Conservation (phyloP, 2,329 filamentous ascomycete species). For the Seiridium cupressi region DNA sequence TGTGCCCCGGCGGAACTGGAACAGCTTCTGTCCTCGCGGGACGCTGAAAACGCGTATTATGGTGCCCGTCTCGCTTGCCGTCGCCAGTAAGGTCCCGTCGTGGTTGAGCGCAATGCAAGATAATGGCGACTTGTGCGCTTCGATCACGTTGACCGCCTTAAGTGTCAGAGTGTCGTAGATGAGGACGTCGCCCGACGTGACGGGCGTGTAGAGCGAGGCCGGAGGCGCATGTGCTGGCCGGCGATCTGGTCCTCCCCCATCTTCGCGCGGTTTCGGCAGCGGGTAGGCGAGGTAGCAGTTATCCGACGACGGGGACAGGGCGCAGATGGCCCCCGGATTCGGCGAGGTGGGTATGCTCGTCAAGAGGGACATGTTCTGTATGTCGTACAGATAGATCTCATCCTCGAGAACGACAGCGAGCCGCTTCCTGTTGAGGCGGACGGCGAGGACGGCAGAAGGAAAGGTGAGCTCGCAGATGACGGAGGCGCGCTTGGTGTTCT, state of each 20-base stretch:
- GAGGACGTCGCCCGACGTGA: constrained; percentile 87
- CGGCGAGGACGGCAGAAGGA: constrained; percentile 90
- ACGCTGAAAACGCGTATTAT: constrained; percentile 96
- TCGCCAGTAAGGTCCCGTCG: constrained; percentile 88
- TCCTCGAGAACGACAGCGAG: constrained; percentile 92
- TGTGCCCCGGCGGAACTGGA: constrained; percentile 92
- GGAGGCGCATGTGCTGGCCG: constrained; percentile 83
- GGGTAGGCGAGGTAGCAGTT: constrained; percentile 96
- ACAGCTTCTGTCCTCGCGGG: constrained; percentile 86
- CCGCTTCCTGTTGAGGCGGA: constrained; percentile 90
- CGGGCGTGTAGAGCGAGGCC: constrained; percentile 71
- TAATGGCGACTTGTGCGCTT: constrained; percentile 88
- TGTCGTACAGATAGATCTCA: constrained; percentile 97
- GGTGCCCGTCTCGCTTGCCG: constrained; percentile 94
- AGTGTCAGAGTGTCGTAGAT: constrained; percentile 88
- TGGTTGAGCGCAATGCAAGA: constrained; percentile 90
- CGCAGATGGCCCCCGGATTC: constrained; percentile 88
- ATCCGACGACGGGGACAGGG: constrained; percentile 89
- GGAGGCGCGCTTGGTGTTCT: constrained; percentile 84
- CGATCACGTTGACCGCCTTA: constrained; percentile 92
- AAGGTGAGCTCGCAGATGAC: constrained; percentile 99
- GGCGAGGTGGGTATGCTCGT: constrained; percentile 92
- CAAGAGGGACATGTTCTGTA: constrained; percentile 95
- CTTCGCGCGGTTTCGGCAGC: constrained; percentile 70
- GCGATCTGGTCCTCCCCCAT: constrained; percentile 48